Base-by-base conservation (phyloP, 148 eudicot species). In the Fallopia convolvulus region DNA sequence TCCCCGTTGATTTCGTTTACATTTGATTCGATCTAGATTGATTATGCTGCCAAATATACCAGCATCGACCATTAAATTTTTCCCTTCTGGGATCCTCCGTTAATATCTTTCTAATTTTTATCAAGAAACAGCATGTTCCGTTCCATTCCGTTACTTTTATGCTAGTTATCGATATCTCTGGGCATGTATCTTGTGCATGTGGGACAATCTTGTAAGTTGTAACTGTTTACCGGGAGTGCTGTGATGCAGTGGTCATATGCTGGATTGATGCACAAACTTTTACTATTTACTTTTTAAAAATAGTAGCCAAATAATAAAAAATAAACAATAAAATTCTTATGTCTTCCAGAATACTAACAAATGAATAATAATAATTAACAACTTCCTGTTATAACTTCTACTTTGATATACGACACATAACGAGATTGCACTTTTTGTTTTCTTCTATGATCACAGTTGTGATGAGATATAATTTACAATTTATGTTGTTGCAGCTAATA, bases 401-500 rank as follows among this genome's bases (percentile, higher is more conserved):
- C 30, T n/a, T 2, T 58, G 30, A 20, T 18, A 56, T 20, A 52
- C n/a, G 63, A 5, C 63, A 56, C 30, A 18, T 20, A 53, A 14
- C 21, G 18, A 55, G 60, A 58, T 52, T 52, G n/a, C 17, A 18
- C n/a, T 10, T 52, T 52, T 52, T 52, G 56, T 14, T 52, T 55
- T 21, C 65, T 23, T 58, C 20, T 12, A 52, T 2, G 17, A 52
- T 17, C 7, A n/a, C 6, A 10, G 40, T 0, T 63, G 40, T 40
- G 39, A n/a, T 15, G 41, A 68, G 10, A 68, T 15, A 33, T 33
- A 68, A 23, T 36, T 68, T 68, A 36, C 15, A 3, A 39, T 36
- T 36, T 68, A 14, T 17, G 72, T 68, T 33, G 23, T 72, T 86
- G 86, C 92, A 94, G 98, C 86, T 77, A 87, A 83, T 50, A 76